phyloP scores from a whole-genome alignment of 2,329 filamentous ascomycete species.

The Fusarium oxysporum region DNA sequence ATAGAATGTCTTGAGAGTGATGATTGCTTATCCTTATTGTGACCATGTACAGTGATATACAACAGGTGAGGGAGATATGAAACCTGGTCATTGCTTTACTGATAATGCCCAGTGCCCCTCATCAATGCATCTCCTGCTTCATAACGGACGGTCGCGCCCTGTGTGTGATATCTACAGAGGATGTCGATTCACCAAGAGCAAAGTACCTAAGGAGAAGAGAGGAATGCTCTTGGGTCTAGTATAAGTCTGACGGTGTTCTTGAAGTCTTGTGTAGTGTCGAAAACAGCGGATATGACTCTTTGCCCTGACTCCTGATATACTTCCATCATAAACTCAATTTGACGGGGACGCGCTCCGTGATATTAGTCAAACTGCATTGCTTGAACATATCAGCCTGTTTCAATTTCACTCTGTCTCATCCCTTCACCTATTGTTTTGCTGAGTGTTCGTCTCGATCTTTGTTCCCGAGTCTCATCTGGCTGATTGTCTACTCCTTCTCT shows the following conservation, averaged over 20 bases:
- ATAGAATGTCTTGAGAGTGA: conserved; percentile 35
- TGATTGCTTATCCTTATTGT: conserved; percentile 2
- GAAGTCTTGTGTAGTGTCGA: neutral
- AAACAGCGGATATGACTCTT: neutral
- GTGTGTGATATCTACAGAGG: neutral
- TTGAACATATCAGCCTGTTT: neutral
- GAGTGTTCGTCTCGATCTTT: neutral
- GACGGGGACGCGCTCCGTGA: neutral
- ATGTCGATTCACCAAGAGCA: neutral
- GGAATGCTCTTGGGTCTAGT: neutral
- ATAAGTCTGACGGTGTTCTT: neutral
- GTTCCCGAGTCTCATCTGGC: neutral
- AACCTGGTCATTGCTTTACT: conserved; percentile 4
- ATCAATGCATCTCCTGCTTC: neutral
- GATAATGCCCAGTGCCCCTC: conserved; percentile 8
- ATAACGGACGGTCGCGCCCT: neutral
- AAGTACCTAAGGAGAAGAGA: neutral
- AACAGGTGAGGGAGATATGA: neutral
- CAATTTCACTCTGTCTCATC: neutral
- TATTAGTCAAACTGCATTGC: neutral
- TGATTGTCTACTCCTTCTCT: neutral
- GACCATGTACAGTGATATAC: conserved; percentile 1
- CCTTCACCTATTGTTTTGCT: neutral
- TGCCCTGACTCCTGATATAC: neutral
- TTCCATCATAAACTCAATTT: neutral